phyloP scores from a whole-genome alignment of 352 stramenopile species.

The Phytopythium helicoides region DNA sequence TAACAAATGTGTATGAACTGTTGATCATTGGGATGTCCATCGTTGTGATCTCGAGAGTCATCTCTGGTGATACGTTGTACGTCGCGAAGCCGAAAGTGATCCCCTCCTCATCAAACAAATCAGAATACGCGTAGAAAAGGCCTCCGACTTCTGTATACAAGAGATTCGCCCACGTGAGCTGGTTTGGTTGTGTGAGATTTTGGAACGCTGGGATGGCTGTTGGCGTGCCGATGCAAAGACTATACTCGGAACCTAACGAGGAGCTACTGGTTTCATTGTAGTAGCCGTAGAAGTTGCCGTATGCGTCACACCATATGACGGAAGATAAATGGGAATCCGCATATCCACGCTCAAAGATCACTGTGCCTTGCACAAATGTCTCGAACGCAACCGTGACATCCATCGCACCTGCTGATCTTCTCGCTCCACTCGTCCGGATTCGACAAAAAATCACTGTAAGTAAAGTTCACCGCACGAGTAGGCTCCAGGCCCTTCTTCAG shows the following conservation, averaged over 20 bases:
- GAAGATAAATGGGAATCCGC: constrained; percentile 16
- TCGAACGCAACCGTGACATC: constrained; percentile 23
- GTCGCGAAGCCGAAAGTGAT: constrained; percentile 22
- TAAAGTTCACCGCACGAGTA: constrained; percentile 13
- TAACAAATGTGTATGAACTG: too few relatives aligned
- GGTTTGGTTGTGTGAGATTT: too few relatives aligned
- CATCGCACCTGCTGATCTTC: background rate
- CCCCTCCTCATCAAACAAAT: constrained; percentile 10
- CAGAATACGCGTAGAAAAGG: constrained; percentile 20
- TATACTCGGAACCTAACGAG: too few relatives aligned
- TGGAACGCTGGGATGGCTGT: too few relatives aligned
- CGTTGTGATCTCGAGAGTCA: constrained; percentile 29
- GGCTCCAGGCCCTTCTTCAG: constrained; percentile 19
- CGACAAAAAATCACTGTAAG: constrained; percentile 7
- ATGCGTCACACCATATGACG: too few relatives aligned
- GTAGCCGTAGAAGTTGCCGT: too few relatives aligned
- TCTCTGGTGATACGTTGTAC: too few relatives aligned
- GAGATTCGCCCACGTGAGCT: constrained; percentile 11
- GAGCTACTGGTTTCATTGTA: too few relatives aligned
- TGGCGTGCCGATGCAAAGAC: too few relatives aligned
- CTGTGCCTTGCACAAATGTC: constrained; percentile 37
- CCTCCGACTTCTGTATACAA: constrained; percentile 13
- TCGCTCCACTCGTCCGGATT: constrained; percentile 13
- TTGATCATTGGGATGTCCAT: constrained; percentile 35
- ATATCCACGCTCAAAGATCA: constrained; percentile 25